These are phyloP conservation scores for Exsudoporus frostii DNA, from an alignment of 768 basidiomycete genomes.

Conservation along the genomic window DNA sequence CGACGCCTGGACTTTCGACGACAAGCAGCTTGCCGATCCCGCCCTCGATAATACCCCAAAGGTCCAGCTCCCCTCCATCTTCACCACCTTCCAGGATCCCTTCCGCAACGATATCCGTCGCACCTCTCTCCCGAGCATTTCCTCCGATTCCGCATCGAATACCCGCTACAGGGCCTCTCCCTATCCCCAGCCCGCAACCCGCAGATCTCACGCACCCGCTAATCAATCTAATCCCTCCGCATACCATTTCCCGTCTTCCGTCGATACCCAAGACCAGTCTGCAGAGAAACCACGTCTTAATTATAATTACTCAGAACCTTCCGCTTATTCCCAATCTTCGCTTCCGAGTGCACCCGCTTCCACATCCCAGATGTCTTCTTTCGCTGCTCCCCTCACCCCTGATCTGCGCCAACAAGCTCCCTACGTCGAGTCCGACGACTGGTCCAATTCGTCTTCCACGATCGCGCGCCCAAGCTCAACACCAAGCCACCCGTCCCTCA, in stretches of 20 bases:
- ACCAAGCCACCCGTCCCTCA: constrained; percentile 51
- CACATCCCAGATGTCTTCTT: constrained; percentile 49
- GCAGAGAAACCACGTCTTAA: constrained; percentile 42
- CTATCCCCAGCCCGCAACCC: constrained; percentile 48
- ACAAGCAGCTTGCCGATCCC: constrained; percentile 42
- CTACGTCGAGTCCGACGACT: constrained; percentile 49
- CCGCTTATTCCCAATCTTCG: constrained; percentile 47
- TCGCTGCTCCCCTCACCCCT: constrained; percentile 45
- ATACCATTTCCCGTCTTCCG: constrained; percentile 53
- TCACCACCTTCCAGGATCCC: constrained; percentile 63
- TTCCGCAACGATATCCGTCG: constrained; percentile 55
- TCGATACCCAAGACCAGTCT: constrained; percentile 38
- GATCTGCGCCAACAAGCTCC: constrained; percentile 43
- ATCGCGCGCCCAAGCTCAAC: constrained; percentile 71
- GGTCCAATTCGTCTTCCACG: constrained; percentile 51
- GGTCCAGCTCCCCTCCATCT: constrained; percentile 74
- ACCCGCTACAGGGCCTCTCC: constrained; percentile 53
- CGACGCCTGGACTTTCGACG: constrained; percentile 30
- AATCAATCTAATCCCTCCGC: constrained; percentile 40
- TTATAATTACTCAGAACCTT: constrained; percentile 41
- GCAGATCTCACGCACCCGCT: constrained; percentile 46
- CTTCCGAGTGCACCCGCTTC: constrained; percentile 52
- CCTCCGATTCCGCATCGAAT: constrained; percentile 41
- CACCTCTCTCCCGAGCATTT: constrained; percentile 59
- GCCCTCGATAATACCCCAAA: constrained; percentile 41